Evolutionary conservation across 176 grass and related monocot genomes (phyloP), one percentile per base, ranked within the genome.

Genomic region (Oryza meridionalis): DNA sequence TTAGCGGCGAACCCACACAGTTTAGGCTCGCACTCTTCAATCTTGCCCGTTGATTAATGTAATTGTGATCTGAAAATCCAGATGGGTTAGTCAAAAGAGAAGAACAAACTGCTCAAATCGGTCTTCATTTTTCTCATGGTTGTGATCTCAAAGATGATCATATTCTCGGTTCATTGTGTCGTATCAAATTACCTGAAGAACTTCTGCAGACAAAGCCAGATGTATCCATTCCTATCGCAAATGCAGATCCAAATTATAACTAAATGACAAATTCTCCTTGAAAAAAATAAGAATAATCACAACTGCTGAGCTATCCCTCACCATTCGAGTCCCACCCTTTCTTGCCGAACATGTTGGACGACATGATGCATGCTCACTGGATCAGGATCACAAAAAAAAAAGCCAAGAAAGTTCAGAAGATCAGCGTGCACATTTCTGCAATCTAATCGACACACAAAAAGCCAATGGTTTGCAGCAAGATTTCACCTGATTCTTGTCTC

Each of bases 301-400:
- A 7, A 4, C 19, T 46, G 7, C 14, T 51, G 17, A 55, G 31
- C 65, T 66, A 35, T 69, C 90, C 85, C 33, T 82, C 65, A 49
- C 50, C 81, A 19, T 84, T 76, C 73, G 66, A 71, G 35, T 81
- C 78, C 83, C 74, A 93, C n/a, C 90, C 93, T 78, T 94, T 95
- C 82, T 88, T 88, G 65, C 80, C 53, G 25, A 92, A 92, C 35
- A 87, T 85, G 73, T 86, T 92, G 53, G 93, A 84, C 87, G 93
- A 84, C 87, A 95, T 88, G 25, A 62, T 81, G 37, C 80, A 61
- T 61, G 43, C 91, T 92, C 55, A 61, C 55, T 61, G 9, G 19
- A 61, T 19, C 15, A 51, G 9, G 7, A 45, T 7, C 6, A 69
- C 9, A 24, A 9, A 42, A 24, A 9, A 42, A 42, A 25, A 67